A percentile compares a stretch with the other conserved stretches of the same genome.
phyloP scores from a whole-genome alignment of 768 basidiomycete genomes.

The Favolaschia claudopus region DNA sequence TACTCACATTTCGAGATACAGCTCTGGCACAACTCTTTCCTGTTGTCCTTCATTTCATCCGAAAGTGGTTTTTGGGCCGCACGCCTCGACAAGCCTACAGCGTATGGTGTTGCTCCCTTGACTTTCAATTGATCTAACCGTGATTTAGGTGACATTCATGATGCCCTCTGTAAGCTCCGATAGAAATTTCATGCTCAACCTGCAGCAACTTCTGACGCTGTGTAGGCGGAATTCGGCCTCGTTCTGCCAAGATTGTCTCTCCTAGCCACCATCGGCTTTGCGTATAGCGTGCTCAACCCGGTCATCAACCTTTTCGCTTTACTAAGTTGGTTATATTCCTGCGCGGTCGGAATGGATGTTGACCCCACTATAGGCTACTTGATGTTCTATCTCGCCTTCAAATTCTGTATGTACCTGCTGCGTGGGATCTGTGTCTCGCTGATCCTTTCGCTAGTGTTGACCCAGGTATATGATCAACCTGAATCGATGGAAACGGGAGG shows the following conservation, averaged over 20 bases:
- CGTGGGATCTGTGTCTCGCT: background rate
- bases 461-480: slow-evolving; percentile 61
- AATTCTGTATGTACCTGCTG: slow-evolving; percentile 51
- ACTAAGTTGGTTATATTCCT: slow-evolving; percentile 47
- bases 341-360: background rate
- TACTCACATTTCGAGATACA: too few relatives aligned
- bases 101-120: slow-evolving; percentile 20
- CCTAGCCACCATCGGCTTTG: slow-evolving; percentile 59
- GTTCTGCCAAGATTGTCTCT: slow-evolving; percentile 59
- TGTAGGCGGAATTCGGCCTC: slow-evolving; percentile 57
- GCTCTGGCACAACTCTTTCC: slow-evolving; percentile 63
- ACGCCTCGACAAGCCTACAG: slow-evolving; percentile 69
- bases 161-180: slow-evolving; percentile 55
- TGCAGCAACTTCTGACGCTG: background rate
- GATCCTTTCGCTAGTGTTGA: slow-evolving; percentile 44
- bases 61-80: slow-evolving; percentile 71
- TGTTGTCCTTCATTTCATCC: slow-evolving; percentile 64
- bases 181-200: background rate
- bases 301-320: slow-evolving; percentile 71
- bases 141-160: slow-evolving; percentile 51
- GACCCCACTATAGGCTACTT: slow-evolving; percentile 45
- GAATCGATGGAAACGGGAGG: slow-evolving; percentile 57
- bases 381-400: slow-evolving; percentile 68
- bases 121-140: background rate
- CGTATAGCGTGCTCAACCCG: slow-evolving; percentile 70